These are phyloP conservation scores for Lactifluus echinatus DNA, from an alignment of 768 basidiomycete species.

Conservation along the genomic window DNA sequence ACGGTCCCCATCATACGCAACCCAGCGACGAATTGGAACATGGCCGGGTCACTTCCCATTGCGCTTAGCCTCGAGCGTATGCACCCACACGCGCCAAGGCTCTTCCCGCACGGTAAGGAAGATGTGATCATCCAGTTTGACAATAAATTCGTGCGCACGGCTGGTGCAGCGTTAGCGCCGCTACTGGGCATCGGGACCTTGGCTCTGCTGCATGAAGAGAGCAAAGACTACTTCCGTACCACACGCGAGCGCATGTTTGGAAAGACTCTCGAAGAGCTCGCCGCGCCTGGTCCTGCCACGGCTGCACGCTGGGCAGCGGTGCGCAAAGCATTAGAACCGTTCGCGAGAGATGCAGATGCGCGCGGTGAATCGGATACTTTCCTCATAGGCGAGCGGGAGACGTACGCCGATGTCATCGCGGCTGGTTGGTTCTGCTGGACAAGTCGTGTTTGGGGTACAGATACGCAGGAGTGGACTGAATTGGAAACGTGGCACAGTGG, in stretches of 20 bases:
- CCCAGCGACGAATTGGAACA: conserved; percentile 13
- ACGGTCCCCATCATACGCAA: not conserved
- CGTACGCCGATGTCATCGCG: conserved; percentile 36
- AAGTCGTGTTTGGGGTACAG: conserved; percentile 29
- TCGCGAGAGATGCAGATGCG: conserved; percentile 14
- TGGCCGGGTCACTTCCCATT: conserved; percentile 38
- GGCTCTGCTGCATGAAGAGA: conserved; percentile 28
- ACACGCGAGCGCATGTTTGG: conserved; percentile 32
- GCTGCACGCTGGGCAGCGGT: conserved; percentile 32
- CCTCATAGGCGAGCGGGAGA: conserved; percentile 31
- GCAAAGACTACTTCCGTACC: conserved; percentile 33
- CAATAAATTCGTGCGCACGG: conserved; percentile 19
- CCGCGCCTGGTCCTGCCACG: conserved; percentile 27
- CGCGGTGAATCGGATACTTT: conserved; percentile 12
- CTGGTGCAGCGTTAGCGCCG: not conserved
- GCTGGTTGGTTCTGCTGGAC: conserved; percentile 28
- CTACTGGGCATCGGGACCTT: conserved; percentile 9
- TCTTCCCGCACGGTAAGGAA: conserved; percentile 28
- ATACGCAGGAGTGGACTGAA: conserved; percentile 37
- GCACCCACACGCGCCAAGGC: conserved; percentile 33
- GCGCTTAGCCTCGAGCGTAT: conserved; percentile 39
- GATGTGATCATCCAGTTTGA: conserved; percentile 20
- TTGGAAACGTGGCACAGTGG: conserved; percentile 33
- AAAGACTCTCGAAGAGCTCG: conserved; percentile 30
- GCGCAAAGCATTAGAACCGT: conserved; percentile 27